Evolutionary conservation across 495 filamentous ascomycete species (phyloP).

Genomic region (Talaromyces borbonicus): DNA sequence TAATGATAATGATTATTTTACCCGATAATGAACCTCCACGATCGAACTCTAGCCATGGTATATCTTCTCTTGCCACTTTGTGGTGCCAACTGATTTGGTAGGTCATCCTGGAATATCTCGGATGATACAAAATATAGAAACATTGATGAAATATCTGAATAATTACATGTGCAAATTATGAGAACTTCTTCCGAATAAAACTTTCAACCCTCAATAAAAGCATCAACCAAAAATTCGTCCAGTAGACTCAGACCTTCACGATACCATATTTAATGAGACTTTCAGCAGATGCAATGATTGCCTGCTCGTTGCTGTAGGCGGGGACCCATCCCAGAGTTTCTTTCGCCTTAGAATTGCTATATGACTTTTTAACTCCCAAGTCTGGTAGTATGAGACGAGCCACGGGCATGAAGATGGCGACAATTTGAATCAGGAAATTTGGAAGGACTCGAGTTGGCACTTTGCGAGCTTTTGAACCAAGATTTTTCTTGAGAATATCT

Average conservation of each 20-base stretch:
- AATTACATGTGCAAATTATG: too few relatives aligned
- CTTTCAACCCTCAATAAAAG: too few relatives aligned
- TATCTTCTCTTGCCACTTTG: too few relatives aligned
- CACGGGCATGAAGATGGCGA: neutral
- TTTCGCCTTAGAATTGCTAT: neutral
- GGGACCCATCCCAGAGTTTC: neutral
- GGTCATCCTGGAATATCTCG: too few relatives aligned
- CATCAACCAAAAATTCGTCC: too few relatives aligned
- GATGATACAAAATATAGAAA: too few relatives aligned
- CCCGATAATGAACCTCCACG: too few relatives aligned
- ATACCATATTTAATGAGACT: neutral
- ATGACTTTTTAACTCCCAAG: neutral
- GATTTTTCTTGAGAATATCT: neutral
- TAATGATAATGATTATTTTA: too few relatives aligned
- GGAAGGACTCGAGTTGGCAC: neutral
- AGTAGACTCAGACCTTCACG: neutral
- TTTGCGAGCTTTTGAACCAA: neutral
- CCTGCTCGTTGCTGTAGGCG: neutral
- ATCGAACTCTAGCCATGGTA: too few relatives aligned
- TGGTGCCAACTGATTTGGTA: too few relatives aligned
- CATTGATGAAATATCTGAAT: too few relatives aligned
- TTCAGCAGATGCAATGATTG: neutral
- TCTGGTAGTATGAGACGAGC: neutral
- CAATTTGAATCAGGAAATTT: neutral
- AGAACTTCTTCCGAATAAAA: too few relatives aligned